These are phyloP conservation scores for Coniochaeta ligniaria DNA, from an alignment of 2,329 filamentous ascomycete species.

Conservation along the genomic window DNA sequence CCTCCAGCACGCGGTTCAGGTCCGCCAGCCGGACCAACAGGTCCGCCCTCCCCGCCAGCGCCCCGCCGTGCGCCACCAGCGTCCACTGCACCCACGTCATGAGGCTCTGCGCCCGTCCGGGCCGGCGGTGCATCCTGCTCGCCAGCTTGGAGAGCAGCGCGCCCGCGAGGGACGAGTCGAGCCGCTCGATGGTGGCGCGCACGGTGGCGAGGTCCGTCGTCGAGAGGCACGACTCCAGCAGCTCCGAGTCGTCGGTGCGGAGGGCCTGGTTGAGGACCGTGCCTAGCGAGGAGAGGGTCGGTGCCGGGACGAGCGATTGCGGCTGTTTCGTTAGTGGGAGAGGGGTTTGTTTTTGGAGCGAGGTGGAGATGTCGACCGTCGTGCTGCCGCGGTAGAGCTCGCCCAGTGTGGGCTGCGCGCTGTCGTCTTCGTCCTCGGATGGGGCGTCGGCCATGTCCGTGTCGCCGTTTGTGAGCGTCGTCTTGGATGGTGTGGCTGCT, in stretches of 20 bases:
- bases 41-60: constrained; percentile 79
- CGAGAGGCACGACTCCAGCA: constrained; percentile 88
- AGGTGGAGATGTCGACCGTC: constrained; percentile 67
- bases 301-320: constrained; percentile 38
- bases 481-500: constrained; percentile 11
- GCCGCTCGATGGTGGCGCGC: constrained; percentile 79
- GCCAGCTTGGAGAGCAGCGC: constrained; percentile 76
- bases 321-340: constrained; percentile 30
- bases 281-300: constrained; percentile 72
- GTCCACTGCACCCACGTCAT: constrained; percentile 98
- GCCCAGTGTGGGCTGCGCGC: constrained; percentile 68
- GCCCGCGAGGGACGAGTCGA: constrained; percentile 78
- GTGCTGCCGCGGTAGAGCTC: constrained; percentile 72
- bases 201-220: constrained; percentile 71
- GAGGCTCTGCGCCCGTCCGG: constrained; percentile 81
- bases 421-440: constrained; percentile 28
- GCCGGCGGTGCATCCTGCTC: constrained; percentile 76
- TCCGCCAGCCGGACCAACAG: constrained; percentile 70
- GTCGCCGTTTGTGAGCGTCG: constrained; percentile 19
- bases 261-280: constrained; percentile 93
- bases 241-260: constrained; percentile 79
- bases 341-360: constrained; percentile 34
- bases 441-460: constrained; percentile 11
- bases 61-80: constrained; percentile 84
- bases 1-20: constrained; percentile 79